A percentile compares a stretch with the other conserved stretches of the same genome.
Evolutionary conservation across 1,284 basidiomycete genomes (phyloP).

Genomic region (Leccinum fallax): DNA sequence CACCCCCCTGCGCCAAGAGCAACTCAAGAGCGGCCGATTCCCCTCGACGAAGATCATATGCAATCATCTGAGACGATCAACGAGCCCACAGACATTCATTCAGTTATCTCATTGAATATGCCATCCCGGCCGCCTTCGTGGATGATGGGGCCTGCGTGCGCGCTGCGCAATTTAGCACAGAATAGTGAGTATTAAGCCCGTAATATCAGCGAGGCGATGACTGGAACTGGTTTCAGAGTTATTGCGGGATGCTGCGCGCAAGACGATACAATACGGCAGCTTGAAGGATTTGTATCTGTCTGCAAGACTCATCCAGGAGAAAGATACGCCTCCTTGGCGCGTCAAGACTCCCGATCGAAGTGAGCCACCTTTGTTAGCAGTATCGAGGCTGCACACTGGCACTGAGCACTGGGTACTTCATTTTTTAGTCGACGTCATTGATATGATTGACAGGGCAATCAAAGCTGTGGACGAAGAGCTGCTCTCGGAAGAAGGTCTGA

Average conservation of each 20-base stretch:
- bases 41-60: too few species aligned
- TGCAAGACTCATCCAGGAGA: slow-evolving; percentile 19
- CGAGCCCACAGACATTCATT: background rate
- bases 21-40: background rate
- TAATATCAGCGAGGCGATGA: background rate
- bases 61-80: background rate
- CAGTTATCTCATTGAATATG: background rate
- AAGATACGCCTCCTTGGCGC: slow-evolving; percentile 19
- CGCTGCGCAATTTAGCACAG: slow-evolving; percentile 13
- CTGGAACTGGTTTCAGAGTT: background rate
- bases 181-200: slow-evolving; percentile 9
- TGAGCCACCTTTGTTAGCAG: background rate
- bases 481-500: slow-evolving; percentile 20
- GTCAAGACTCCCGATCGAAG: slow-evolving; percentile 25
- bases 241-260: slow-evolving; percentile 4
- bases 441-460: slow-evolving; percentile 28
- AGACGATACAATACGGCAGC: slow-evolving; percentile 12
- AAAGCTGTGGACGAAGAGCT: slow-evolving; percentile 22
- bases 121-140: background rate
- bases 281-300: slow-evolving; percentile 24
- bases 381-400: background rate
- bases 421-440: slow-evolving; percentile 20
- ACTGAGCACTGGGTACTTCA: background rate
- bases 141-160: background rate
- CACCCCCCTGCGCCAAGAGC: slow-evolving; percentile 3